Conservation (phyloP, 306 rosid genomes). For the Gynostemma pentaphyllum region DNA sequence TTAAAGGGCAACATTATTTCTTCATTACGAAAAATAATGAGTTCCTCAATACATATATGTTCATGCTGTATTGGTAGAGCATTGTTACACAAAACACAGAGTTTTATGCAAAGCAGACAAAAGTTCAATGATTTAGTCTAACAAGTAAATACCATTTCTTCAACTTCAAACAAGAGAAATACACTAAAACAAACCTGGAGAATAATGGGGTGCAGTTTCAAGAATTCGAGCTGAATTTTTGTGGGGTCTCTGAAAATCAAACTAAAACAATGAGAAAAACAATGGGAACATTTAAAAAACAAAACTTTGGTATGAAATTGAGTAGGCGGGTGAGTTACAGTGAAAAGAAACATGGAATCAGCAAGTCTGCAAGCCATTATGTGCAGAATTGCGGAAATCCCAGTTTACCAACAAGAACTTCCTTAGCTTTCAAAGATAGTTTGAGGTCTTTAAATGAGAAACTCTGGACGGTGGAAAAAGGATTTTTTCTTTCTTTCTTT, state of each 20-base stretch:
- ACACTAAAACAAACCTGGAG: slow-evolving; percentile 34
- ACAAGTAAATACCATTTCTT: background rate
- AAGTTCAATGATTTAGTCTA: background rate
- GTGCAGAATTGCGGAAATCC: slow-evolving; percentile 18
- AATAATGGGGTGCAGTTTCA: slow-evolving; percentile 25
- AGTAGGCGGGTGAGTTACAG: slow-evolving; percentile 19
- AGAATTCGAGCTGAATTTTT: slow-evolving; percentile 34
- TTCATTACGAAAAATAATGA: background rate
- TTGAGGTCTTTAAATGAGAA: background rate
- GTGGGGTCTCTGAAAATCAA: slow-evolving; percentile 39
- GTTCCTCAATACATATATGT: background rate
- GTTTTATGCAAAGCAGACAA: background rate
- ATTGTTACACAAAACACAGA: background rate
- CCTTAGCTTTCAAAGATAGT: background rate
- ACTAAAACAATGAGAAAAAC: slow-evolving; percentile 1
- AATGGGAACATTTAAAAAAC: background rate
- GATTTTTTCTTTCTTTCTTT: no score
- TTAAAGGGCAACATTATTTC: background rate
- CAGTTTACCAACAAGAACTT: slow-evolving; percentile 19
- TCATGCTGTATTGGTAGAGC: background rate
- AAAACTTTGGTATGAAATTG: background rate
- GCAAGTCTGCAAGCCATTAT: slow-evolving; percentile 62
- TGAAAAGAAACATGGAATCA: slow-evolving; percentile 47
- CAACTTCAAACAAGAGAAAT: background rate
- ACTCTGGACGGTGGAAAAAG: background rate